These are phyloP conservation scores for Priceomyces fermenticarens DNA, from an alignment of 805 yeast species.

Conservation along the genomic window DNA sequence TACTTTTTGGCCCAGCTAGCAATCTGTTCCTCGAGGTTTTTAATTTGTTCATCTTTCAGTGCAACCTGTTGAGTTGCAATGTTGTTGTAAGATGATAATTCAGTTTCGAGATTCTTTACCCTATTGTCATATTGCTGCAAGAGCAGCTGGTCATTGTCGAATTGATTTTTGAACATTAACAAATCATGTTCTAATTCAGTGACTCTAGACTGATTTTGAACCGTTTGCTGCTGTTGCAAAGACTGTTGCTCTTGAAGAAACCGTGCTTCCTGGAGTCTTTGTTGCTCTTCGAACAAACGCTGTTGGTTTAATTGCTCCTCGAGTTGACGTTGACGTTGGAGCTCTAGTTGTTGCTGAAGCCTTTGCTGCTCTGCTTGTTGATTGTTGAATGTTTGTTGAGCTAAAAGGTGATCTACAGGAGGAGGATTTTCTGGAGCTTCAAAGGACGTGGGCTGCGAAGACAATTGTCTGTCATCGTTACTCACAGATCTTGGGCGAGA, in stretches of 20 bases:
- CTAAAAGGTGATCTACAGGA: conserved; percentile 30
- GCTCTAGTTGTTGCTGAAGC: conserved; percentile 60
- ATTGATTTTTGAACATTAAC: conserved; percentile 70
- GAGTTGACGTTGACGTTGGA: conserved; percentile 64
- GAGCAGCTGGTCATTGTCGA: conserved; percentile 79
- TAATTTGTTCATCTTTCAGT: conserved; percentile 72
- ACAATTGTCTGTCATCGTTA: conserved; percentile 34
- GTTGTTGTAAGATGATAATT: conserved; percentile 55
- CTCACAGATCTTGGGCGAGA: conserved; percentile 30
- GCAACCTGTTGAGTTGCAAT: conserved; percentile 71
- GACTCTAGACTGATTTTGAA: conserved; percentile 73
- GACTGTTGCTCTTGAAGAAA: conserved; percentile 70
- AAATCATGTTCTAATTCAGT: conserved; percentile 82
- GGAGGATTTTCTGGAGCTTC: conserved; percentile 33
- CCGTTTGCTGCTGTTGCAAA: conserved; percentile 62
- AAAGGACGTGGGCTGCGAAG: conserved; percentile 40
- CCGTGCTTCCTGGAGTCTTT: conserved; percentile 61
- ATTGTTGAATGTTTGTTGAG: conserved; percentile 58
- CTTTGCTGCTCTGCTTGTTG: conserved; percentile 57
- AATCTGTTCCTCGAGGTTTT: conserved; percentile 68
- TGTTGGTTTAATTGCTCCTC: conserved; percentile 69
- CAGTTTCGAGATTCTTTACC: conserved; percentile 77
- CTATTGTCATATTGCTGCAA: conserved; percentile 84
- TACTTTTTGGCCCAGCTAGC: conserved; percentile 80
- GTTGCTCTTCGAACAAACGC: conserved; percentile 71